Conservation (phyloP, 305 asterid species). For the Fraxinus paxiana region DNA sequence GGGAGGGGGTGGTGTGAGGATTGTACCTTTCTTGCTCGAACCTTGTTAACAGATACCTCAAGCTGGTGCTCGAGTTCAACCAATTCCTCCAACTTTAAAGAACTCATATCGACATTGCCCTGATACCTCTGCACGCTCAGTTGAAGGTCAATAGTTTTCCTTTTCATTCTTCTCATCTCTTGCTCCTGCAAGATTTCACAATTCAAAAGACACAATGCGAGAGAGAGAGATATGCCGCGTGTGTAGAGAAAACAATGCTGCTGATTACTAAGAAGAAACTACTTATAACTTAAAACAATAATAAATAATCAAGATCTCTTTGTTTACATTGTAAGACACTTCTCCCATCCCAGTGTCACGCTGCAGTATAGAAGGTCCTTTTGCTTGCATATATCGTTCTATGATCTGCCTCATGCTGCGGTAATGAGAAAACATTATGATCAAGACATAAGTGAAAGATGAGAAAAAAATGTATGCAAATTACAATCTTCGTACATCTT, state of each 20-base stretch:
- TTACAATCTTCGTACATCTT: background rate
- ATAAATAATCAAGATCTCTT: background rate
- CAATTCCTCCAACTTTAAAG: slow-evolving; percentile 51
- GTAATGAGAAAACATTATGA: background rate
- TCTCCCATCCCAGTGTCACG: slow-evolving; percentile 31
- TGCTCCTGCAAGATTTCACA: slow-evolving; percentile 37
- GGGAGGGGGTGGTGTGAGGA: no score
- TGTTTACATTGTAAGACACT: slow-evolving; percentile 31
- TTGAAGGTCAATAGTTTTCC: slow-evolving; percentile 59
- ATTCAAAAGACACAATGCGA: background rate
- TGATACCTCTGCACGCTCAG: slow-evolving; percentile 66
- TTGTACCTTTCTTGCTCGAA: slow-evolving; percentile 65
- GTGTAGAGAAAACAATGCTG: background rate
- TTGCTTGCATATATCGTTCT: slow-evolving; percentile 49
- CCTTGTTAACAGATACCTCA: slow-evolving; percentile 49
- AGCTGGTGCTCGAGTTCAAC: slow-evolving; percentile 56
- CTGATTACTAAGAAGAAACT: background rate
- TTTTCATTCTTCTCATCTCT: slow-evolving; percentile 53
- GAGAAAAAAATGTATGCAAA: background rate
- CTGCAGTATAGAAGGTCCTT: slow-evolving; percentile 38
- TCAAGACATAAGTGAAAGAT: background rate
- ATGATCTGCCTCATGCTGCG: slow-evolving; percentile 70
- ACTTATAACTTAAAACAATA: background rate
- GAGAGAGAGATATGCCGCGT: background rate
- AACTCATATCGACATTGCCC: slow-evolving; percentile 53